phyloP scores from a whole-genome alignment of 169 alveolate species.

The Theileria luwenshuni region DNA sequence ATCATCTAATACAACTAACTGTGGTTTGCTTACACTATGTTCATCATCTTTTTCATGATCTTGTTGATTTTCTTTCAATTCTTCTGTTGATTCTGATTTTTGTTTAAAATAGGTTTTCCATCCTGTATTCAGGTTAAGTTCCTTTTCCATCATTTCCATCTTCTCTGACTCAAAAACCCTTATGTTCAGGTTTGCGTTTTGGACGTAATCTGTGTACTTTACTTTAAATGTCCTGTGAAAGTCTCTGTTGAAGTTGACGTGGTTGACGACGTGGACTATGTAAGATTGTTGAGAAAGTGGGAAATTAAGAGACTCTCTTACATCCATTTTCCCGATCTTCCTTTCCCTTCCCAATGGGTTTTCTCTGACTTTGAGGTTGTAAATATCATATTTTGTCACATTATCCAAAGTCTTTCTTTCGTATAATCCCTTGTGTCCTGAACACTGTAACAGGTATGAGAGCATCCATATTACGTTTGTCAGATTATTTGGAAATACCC shows the following conservation, averaged over 20 bases:
- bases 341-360: background rate
- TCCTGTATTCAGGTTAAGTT: background rate
- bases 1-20: no score
- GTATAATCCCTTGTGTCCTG: conserved; percentile 30
- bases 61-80: background rate
- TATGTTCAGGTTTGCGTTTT: background rate
- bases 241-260: conserved; percentile 52
- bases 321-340: background rate
- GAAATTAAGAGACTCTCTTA: background rate
- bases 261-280: conserved; percentile 32
- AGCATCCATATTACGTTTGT: conserved; percentile 57
- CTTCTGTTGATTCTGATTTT: background rate
- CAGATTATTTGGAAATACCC: conserved; percentile 40
- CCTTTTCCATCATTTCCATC: background rate
- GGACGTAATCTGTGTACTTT: conserved; percentile 22
- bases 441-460: conserved; percentile 42
- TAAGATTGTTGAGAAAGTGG: conserved; percentile 68
- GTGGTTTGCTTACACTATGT: background rate
- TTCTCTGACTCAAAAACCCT: background rate
- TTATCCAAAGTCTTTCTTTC: conserved; percentile 25
- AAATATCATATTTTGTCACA: conserved; percentile 5
- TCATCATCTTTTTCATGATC: no score
- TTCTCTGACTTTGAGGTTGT: background rate
- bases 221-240: conserved; percentile 32
- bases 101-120: conserved; percentile 6